Evolutionary conservation across 306 rosid genomes (phyloP), one percentile per base, ranked within the genome.

Genomic region (Aeschynomene evenia): DNA sequence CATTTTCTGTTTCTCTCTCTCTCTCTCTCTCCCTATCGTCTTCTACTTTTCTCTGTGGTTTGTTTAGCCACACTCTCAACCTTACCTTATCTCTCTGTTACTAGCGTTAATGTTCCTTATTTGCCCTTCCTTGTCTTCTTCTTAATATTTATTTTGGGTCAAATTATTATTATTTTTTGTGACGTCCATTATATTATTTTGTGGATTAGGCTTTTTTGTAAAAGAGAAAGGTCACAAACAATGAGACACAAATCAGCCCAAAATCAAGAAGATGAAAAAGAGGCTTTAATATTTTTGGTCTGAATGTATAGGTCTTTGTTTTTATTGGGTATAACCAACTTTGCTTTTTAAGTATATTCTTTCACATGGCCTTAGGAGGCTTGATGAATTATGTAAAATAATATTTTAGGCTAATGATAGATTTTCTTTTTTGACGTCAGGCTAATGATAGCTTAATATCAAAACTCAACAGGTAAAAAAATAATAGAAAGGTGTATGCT

Each of bases 1-100:
- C 89, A 80, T 85, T 26, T 9, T 23, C 49, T 62, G n/a, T 15
- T 15, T 29, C 15, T 13, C 12, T 66, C 6, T 2, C 23, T 15
- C 5, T 45, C 8, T 7, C 14, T 26, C 19, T 24, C 51, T 13
- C 34, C 9, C 51, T 14, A 3, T 13, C 13, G 9, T 68, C 49
- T 46, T 21, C 0, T n/a, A 37, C 1, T 2, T 10, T 62, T 16
- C 56, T 58, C 68, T 45, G 20, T 1, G 51, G 20, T 5, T 45
- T 6, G 51, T 5, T 45, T 45, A 5, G 49, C 49, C 49, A 43
- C 49, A 43, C 3, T 62, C 49, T 37, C 37, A 18, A 2, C 13
- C 24, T 29, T 23, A 50, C 42, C 34, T 81, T 66, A 76, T 81
- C 81, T 40, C 1, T 40, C 15, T 0, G 3, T 2, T 71, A n/a